Base-by-base conservation (phyloP, 2,329 filamentous ascomycete genomes). In the Plenodomus tracheiphilus region DNA sequence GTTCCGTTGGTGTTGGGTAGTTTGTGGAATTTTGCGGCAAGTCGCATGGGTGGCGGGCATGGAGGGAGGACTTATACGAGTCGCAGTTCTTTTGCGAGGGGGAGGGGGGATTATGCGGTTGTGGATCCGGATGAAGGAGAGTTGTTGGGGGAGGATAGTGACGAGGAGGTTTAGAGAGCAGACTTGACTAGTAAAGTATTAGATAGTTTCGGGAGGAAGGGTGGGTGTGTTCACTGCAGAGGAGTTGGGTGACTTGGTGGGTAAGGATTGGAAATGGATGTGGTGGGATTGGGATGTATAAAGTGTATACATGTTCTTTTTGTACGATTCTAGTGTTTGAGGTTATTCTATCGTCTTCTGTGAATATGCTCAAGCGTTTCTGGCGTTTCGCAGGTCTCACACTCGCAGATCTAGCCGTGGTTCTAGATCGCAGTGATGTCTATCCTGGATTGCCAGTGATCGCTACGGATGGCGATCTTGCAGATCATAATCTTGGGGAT, bases 111-210 rank as follows among this genome's bases (percentile, higher is more conserved):
- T 71, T 97, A 97, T 71, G 84, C 86, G 15, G 82, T 87, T 64
- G 91, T 96, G 43, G 91, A 96, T 64, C 89, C 94, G 42, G 94
- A 97, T 68, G 94, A 97, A 71, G 93, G 93, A 41, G 93, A 97
- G 77, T 77, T 99, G 59, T 76, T 99, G 30, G 94, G 94, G 1
- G 93, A 97, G 60, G 92, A 96, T 51, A 91, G 91, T 59, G 93
- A 97, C 58, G 91, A 97, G 66, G 93, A 97, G 53, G 88, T 87
- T 41, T 85, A 68, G 57, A 44, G n/a, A n/a, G n/a, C n/a, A n/a
- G n/a, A n/a, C n/a, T n/a, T n/a, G n/a, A n/a, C n/a, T n/a, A n/a
- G n/a, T n/a, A n/a, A n/a, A n/a, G n/a, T n/a, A n/a, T n/a, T n/a
- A n/a, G n/a, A n/a, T n/a, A n/a, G n/a, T n/a, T n/a, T n/a, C n/a